Evolutionary conservation across 73 alveolate species (phyloP), one percentile per base, ranked within the genome.

Genomic region (Urostyla sp.): DNA sequence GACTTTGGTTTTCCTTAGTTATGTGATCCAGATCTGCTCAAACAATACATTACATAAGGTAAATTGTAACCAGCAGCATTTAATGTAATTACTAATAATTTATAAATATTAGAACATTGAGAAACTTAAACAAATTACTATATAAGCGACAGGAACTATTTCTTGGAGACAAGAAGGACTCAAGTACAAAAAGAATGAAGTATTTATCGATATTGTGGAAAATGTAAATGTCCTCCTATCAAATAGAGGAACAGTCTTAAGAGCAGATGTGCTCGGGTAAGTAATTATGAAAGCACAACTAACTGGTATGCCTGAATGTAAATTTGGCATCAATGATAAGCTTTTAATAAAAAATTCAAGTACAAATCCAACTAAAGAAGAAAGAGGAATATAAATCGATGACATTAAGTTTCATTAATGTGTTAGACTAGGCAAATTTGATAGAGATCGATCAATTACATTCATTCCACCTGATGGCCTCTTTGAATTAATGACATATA

Each of bases 241-340:
- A 10, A 90, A 85, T 75, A 95, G 94, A 80, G 98, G 98, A 18
- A 89, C 97, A 32, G 95, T 96, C 67, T 79, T 96, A 13, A 90
- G 90, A 66, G 91, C 98, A 10, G 98, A 94, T 72, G 98, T 96
- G 26, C 69, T 84, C 26, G 99, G 99, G 0, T 86, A 94, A 36
- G 97, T 96, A 0, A 73, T 85, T 23, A 95, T 95, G 34, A 95
- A 95, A 63, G 73, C 97, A 16, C 73, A 48, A 46, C 91, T 95
- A 49, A 69, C 97, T 76, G 98, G 98, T 28, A 92, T 95, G 98
- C 99, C 99, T 20, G 99, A 96, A 80, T 96, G 99, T 84, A 96
- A 96, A 87, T 96, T 96, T 88, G 99, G 99, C 46, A 96, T 95
- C 95, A 96, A 96, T 85, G 99, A 96, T 87, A 96, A 96, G 73